These are phyloP conservation scores for Silene coronaria DNA, from an alignment of 179 eudicot genomes.

Conservation along the genomic window DNA sequence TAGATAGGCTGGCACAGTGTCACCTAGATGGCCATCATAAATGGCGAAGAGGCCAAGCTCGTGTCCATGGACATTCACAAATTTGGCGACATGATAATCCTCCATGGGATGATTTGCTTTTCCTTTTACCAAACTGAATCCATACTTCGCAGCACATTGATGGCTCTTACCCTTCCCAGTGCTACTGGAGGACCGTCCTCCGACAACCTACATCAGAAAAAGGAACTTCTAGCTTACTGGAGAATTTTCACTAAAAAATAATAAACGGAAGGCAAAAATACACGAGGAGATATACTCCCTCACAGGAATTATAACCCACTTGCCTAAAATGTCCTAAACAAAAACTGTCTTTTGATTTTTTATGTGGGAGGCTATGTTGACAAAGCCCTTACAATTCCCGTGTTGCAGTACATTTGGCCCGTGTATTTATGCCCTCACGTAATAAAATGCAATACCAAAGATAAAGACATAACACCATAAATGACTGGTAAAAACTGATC, in stretches of 20 bases:
- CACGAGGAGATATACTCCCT: no score
- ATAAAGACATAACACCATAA: slow-evolving; percentile 2
- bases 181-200: slow-evolving; percentile 50
- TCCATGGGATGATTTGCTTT: slow-evolving; percentile 93
- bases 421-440: no score
- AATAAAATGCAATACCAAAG: neutral
- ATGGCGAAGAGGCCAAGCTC: slow-evolving; percentile 88
- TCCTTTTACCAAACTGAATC: slow-evolving; percentile 70
- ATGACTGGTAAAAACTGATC: neutral
- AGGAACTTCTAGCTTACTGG: neutral
- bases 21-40: slow-evolving; percentile 83
- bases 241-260: neutral
- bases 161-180: slow-evolving; percentile 71
- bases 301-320: no score
- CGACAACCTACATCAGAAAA: slow-evolving; percentile 34
- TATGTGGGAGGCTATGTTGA: no score
- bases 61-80: slow-evolving; percentile 41
- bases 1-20: slow-evolving; percentile 74
- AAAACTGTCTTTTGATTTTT: no score
- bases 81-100: slow-evolving; percentile 83
- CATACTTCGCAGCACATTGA: slow-evolving; percentile 52
- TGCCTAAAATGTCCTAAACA: no score
- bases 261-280: no score
- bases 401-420: no score
- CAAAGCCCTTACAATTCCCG: no score